phyloP scores from a whole-genome alignment of 768 basidiomycete genomes.

The Auriscalpium microsporum region DNA sequence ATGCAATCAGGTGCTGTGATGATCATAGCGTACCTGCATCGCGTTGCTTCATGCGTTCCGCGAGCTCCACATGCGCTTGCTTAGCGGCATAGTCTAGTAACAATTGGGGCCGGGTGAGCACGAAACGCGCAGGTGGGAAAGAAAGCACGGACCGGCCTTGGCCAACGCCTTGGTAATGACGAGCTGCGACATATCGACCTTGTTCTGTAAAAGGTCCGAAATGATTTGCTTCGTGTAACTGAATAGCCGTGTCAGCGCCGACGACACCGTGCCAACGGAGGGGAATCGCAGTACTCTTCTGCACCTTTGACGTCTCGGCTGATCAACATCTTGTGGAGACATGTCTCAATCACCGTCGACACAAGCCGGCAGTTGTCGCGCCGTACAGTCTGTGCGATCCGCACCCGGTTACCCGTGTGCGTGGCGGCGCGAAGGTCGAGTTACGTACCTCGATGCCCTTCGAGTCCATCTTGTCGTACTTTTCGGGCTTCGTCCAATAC shows the following conservation, averaged over 20 bases:
- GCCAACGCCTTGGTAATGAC: constrained; percentile 97
- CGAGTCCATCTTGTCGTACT: constrained; percentile 99
- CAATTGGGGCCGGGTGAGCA: no score
- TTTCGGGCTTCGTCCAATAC: constrained; percentile 94
- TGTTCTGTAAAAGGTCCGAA: constrained; percentile 90
- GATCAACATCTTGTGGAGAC: constrained; percentile 95
- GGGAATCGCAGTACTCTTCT: constrained; percentile 55
- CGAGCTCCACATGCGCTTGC: constrained; percentile 94
- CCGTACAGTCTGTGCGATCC: constrained; percentile 73
- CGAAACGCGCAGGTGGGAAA: no score
- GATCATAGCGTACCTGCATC: constrained; percentile 62
- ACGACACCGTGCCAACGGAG: background rate
- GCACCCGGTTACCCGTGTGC: background rate
- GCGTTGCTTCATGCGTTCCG: constrained; percentile 90
- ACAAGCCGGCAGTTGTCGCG: constrained; percentile 98
- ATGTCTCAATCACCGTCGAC: constrained; percentile 96
- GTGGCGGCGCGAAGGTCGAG: background rate
- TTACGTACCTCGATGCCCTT: constrained; percentile 90
- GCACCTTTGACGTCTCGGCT: constrained; percentile 91
- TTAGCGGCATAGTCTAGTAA: constrained; percentile 80
- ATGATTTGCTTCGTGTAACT: constrained; percentile 94
- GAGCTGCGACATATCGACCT: constrained; percentile 96
- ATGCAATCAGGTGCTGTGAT: background rate
- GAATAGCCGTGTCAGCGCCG: background rate
- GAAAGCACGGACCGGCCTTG: constrained; percentile 54